These are phyloP conservation scores for Saccharomyces uvarum DNA, from an alignment of 1,139 yeast species.

Conservation along the genomic window DNA sequence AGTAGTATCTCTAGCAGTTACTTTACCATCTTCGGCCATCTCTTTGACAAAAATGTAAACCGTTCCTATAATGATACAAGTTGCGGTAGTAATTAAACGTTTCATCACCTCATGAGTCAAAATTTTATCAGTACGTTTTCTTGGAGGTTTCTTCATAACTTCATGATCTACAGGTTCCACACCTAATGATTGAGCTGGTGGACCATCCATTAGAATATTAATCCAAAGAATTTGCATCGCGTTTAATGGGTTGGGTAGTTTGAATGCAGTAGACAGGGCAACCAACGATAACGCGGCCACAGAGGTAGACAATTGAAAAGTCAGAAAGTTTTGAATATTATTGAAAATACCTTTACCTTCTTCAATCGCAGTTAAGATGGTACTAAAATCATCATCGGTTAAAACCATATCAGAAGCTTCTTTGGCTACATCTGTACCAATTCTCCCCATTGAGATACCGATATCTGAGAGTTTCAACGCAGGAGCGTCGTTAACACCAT, in stretches of 20 bases:
- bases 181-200: slow-evolving; percentile 96
- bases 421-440: slow-evolving; percentile 97
- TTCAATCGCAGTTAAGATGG: slow-evolving; percentile 84
- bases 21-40: slow-evolving; percentile 64
- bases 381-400: slow-evolving; percentile 92
- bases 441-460: slow-evolving; percentile 94
- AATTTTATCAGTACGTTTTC: slow-evolving; percentile 76
- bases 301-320: slow-evolving; percentile 90
- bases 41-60: slow-evolving; percentile 76
- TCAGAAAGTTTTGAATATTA: slow-evolving; percentile 86
- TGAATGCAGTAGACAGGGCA: slow-evolving; percentile 78
- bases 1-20: slow-evolving; percentile 93
- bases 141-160: slow-evolving; percentile 91
- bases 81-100: slow-evolving; percentile 69
- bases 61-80: slow-evolving; percentile 71
- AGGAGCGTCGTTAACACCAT: slow-evolving; percentile 97
- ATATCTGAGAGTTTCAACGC: slow-evolving; percentile 93
- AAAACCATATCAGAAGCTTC: slow-evolving; percentile 98
- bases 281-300: slow-evolving; percentile 89
- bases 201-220: slow-evolving; percentile 96
- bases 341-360: slow-evolving; percentile 95
- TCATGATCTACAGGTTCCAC: slow-evolving; percentile 95
- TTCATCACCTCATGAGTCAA: slow-evolving; percentile 59
- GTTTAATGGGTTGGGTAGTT: slow-evolving; percentile 89
- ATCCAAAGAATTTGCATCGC: slow-evolving; percentile 99